A percentile compares a stretch with the other conserved stretches of the same genome.
These are phyloP conservation scores for Roridomyces roridus DNA, from an alignment of 768 basidiomycete species.

Conservation along the genomic window DNA sequence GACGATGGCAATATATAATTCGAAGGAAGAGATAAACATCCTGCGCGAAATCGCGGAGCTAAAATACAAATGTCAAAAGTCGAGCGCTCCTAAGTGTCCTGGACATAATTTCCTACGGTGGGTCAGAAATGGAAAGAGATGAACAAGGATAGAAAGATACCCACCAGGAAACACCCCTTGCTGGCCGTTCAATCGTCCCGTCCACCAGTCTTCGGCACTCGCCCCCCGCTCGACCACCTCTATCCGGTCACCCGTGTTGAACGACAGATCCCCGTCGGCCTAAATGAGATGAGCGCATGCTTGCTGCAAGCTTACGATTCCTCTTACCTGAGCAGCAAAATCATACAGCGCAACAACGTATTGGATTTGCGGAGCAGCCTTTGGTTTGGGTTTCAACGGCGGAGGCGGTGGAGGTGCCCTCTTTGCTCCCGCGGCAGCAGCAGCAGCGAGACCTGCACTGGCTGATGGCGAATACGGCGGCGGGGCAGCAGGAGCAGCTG, in stretches of 20 bases:
- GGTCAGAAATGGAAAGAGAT: neutral
- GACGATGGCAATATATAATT: too few species aligned
- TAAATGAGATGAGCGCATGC: slow-evolving; percentile 29
- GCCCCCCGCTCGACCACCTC: slow-evolving; percentile 85
- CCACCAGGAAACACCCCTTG: slow-evolving; percentile 92
- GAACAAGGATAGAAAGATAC: too few species aligned
- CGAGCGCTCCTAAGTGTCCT: slow-evolving; percentile 47
- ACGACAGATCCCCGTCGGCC: slow-evolving; percentile 93
- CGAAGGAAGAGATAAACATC: neutral
- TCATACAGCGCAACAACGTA: slow-evolving; percentile 96
- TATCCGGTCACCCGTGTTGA: slow-evolving; percentile 88
- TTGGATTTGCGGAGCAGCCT: slow-evolving; percentile 62
- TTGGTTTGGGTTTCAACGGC: slow-evolving; percentile 88
- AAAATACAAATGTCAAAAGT: slow-evolving; percentile 8
- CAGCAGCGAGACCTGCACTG: slow-evolving; percentile 28
- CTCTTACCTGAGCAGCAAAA: slow-evolving; percentile 82
- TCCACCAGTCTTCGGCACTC: slow-evolving; percentile 97
- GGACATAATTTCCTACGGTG: slow-evolving; percentile 69
- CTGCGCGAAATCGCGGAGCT: slow-evolving; percentile 1
- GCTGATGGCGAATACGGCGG: slow-evolving; percentile 51
- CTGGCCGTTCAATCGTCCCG: slow-evolving; percentile 79
- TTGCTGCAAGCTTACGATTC: neutral
- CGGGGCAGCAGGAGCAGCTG: slow-evolving; percentile 44
- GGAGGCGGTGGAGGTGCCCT: slow-evolving; percentile 92
- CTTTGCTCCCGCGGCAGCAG: slow-evolving; percentile 56